phyloP scores from a whole-genome alignment of 768 basidiomycete species.

The Agrocybe chaxingu region DNA sequence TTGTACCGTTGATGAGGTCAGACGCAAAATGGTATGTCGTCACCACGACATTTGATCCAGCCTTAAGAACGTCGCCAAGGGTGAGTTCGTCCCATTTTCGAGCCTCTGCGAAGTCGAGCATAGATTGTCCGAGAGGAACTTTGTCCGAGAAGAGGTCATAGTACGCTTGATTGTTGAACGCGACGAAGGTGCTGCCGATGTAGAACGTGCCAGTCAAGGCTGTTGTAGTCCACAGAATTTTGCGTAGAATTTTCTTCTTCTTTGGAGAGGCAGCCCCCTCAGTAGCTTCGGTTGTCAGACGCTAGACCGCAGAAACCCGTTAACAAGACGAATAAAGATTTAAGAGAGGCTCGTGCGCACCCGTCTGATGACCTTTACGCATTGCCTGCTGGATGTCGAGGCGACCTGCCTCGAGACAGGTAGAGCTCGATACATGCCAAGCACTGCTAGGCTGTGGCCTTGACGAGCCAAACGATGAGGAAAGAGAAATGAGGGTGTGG shows the following conservation, averaged over 20 bases:
- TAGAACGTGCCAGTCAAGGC: conserved; percentile 76
- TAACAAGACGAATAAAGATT: conserved; percentile 4
- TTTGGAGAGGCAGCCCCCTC: conserved; percentile 28
- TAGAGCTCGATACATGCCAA: conserved; percentile 54
- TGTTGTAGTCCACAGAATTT: conserved; percentile 64
- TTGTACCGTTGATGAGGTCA: conserved; percentile 45
- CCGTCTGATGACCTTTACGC: conserved; percentile 53
- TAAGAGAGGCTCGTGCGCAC: conserved; percentile 36
- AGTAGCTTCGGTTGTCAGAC: conserved; percentile 58
- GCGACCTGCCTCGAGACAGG: conserved; percentile 52
- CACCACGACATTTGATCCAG: conserved; percentile 45
- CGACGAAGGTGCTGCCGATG: conserved; percentile 73
- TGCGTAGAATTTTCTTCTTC: conserved; percentile 52
- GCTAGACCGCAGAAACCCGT: conserved; percentile 33
- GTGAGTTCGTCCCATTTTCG: conserved; percentile 79
- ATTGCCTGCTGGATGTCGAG: conserved; percentile 40
- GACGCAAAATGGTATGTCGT: conserved; percentile 49
- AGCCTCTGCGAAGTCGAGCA: conserved; percentile 81
- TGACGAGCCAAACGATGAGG: conserved; percentile 11
- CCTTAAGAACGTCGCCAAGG: conserved; percentile 51
- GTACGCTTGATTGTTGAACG: conserved; percentile 76
- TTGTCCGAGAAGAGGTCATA: conserved; percentile 82
- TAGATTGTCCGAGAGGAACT: conserved; percentile 72
- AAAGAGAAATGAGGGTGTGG: conserved; percentile 10
- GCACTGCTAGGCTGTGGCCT: conserved; percentile 20